A percentile compares a stretch with the other conserved stretches of the same genome.
These are phyloP conservation scores for Sphaerostilbella broomeana DNA, from an alignment of 2,329 filamentous ascomycete species.

Conservation along the genomic window DNA sequence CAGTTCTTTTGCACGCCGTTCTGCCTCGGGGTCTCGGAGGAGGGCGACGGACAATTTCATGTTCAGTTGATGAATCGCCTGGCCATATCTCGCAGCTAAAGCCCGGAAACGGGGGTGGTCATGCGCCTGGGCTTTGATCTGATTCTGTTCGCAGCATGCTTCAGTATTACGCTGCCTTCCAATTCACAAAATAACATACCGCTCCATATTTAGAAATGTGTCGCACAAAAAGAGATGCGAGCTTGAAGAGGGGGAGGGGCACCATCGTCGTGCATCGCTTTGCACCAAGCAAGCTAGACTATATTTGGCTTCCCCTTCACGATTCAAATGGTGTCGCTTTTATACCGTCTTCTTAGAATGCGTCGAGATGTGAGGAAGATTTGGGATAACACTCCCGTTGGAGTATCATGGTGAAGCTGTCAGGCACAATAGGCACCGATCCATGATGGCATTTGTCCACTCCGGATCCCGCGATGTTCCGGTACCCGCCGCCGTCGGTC, in stretches of 20 bases:
- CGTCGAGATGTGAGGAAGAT: background rate
- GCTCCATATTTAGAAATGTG: constrained; percentile 65
- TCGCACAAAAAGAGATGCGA: constrained; percentile 56
- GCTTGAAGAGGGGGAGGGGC: constrained; percentile 60
- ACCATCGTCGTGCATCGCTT: constrained; percentile 53
- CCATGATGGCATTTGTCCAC: background rate
- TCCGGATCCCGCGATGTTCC: constrained; percentile 14
- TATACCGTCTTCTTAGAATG: background rate
- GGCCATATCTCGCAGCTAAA: constrained; percentile 56
- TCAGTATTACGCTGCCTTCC: background rate
- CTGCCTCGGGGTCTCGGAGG: constrained; percentile 50
- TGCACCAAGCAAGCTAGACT: too few relatives aligned
- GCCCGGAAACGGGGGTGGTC: constrained; percentile 55
- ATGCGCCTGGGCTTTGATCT: constrained; percentile 59
- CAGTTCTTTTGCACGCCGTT: constrained; percentile 53
- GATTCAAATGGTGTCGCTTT: too few relatives aligned
- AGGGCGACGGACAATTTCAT: constrained; percentile 57
- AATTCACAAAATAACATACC: constrained; percentile 37
- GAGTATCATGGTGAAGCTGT: constrained; percentile 1
- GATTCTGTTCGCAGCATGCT: constrained; percentile 43
- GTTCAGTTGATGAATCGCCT: constrained; percentile 59
- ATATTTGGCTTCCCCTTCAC: background rate
- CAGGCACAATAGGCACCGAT: constrained; percentile 1
- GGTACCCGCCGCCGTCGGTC: constrained; percentile 5
- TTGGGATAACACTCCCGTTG: constrained; percentile 1